A percentile compares a stretch with the other conserved stretches of the same genome.
Evolutionary conservation across 345 rosid genomes (phyloP).

Genomic region (Ceriops decandra): DNA sequence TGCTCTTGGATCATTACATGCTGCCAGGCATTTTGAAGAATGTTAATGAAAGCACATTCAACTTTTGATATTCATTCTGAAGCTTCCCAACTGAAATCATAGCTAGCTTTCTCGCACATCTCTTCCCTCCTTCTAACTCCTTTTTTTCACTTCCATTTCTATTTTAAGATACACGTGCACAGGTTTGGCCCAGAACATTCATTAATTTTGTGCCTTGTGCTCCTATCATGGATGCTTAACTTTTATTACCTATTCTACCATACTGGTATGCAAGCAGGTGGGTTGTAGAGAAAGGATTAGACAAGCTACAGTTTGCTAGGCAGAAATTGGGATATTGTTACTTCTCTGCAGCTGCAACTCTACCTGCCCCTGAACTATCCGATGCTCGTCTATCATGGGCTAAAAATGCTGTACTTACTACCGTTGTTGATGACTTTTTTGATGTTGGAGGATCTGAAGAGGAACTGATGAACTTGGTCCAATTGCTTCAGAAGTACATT

Average conservation of each 20-base stretch:
- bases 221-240: background rate
- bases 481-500: slow-evolving; percentile 59
- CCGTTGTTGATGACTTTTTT: slow-evolving; percentile 82
- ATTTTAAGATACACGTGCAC: too few species aligned
- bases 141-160: too few species aligned
- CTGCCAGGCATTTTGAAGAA: slow-evolving; percentile 3
- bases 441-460: slow-evolving; percentile 82
- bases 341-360: slow-evolving; percentile 75
- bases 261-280: slow-evolving; percentile 45
- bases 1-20: background rate
- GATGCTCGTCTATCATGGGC: slow-evolving; percentile 95
- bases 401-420: slow-evolving; percentile 78
- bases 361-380: slow-evolving; percentile 57
- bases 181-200: too few species aligned
- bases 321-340: slow-evolving; percentile 76
- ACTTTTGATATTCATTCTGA: background rate
- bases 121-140: too few species aligned
- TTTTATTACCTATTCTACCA: too few species aligned
- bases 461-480: slow-evolving; percentile 61
- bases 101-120: too few species aligned
- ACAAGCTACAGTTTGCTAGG: slow-evolving; percentile 71
- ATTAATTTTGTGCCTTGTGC: background rate
- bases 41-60: background rate
- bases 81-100: too few species aligned
- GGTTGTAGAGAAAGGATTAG: slow-evolving; percentile 57